Evolutionary conservation across 495 filamentous ascomycete species (phyloP), one percentile per base, ranked within the genome.

Genomic region (Ascobolus immersus): DNA sequence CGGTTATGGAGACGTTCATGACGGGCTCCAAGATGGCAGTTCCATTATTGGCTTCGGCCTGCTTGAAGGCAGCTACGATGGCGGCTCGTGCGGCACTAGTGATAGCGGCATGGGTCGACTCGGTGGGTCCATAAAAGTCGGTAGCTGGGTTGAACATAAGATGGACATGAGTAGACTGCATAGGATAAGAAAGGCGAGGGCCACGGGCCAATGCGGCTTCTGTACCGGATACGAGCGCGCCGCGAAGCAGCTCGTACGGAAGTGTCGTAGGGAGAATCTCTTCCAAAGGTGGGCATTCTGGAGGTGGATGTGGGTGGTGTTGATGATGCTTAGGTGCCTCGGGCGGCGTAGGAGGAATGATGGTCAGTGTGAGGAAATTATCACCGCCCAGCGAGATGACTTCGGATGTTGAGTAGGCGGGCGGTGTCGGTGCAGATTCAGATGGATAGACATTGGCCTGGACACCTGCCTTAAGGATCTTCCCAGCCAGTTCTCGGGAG

Each of bases 141-240:
- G 51, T 59, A 2, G 53, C 33, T 1, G 68, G 57, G 48, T 82
- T 60, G 43, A 92, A 62, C 2, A 57, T 69, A 33, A 94, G 52
- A 17, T 56, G 60, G 23, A 90, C 68, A 35, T 64, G 61, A 24
- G 66, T 71, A 33, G 57, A 64, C 41, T 80, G 69, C 40, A 94
- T 59, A 1, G 79, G 77, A 42, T 76, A 78, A 14, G 55, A 56
- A 41, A 77, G 71, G 25, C 69, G 61, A 1, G 84, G 80, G 0
- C 86, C 89, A 10, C 84, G 71, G 22, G 80, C 67, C 1, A 94
- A 67, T 9, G 78, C 86, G 3, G 81, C 76, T n/a, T 77, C 51
- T 3, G 66, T 73, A 23, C 89, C 86, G 41, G 78, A 80, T 32
- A 64, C 53, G 2, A 93, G 58, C 17, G 81, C 61, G 19, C 62